Conservation (phyloP, 1,139 yeast genomes). For the Lodderomyces jiufengensis region DNA sequence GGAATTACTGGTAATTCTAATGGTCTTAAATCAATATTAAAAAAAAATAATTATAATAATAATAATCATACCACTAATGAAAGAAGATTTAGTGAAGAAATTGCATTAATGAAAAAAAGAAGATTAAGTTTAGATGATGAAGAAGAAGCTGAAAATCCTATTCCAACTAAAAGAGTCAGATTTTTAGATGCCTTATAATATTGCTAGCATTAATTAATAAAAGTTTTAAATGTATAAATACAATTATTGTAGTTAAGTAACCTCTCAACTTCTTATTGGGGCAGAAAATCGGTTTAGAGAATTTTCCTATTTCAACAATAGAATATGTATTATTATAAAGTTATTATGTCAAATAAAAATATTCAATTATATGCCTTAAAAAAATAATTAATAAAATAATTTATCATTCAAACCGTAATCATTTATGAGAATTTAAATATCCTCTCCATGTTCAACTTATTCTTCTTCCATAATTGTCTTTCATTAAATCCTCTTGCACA, state of each 20-base stretch:
- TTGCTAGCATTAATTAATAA: not conserved
- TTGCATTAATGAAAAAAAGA: not conserved
- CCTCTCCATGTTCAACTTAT: too few relatives aligned
- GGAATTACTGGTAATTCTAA: not conserved
- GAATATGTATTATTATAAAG: slow-evolving; percentile 3
- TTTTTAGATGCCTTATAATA: slow-evolving; percentile 12
- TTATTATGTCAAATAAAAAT: not conserved
- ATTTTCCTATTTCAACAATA: too few relatives aligned
- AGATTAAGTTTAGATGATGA: slow-evolving; percentile 3
- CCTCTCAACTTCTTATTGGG: too few relatives aligned
- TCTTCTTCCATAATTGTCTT: too few relatives aligned
- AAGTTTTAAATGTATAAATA: not conserved
- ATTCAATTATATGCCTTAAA: too few relatives aligned
- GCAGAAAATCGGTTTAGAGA: too few relatives aligned
- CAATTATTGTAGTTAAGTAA: not conserved
- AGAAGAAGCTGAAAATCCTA: slow-evolving; percentile 2
- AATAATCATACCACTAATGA: not conserved
- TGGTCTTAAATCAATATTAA: not conserved
- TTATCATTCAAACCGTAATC: too few relatives aligned
- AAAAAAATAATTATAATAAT: not conserved
- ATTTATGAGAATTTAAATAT: not conserved
- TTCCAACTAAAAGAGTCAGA: slow-evolving; percentile 25
- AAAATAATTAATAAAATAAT: not conserved
- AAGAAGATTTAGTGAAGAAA: not conserved
- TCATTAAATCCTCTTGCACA: too few relatives aligned